These are phyloP conservation scores for Candida germanica DNA, from an alignment of 805 yeast genomes.

Conservation along the genomic window DNA sequence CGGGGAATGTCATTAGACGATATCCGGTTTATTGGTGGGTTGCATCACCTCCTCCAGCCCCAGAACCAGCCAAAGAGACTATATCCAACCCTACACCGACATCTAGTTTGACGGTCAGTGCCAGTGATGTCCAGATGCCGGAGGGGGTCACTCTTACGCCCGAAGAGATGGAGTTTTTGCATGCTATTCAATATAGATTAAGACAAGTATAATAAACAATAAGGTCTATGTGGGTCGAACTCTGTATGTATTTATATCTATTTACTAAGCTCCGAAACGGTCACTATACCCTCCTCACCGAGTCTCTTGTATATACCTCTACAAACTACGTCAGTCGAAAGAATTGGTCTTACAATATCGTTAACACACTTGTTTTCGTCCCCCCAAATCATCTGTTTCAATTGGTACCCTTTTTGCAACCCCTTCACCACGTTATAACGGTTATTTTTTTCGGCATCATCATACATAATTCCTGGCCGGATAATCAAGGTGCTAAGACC, in stretches of 20 bases:
- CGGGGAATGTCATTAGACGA: constrained; percentile 49
- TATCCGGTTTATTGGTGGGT: constrained; percentile 67
- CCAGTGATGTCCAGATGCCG: constrained; percentile 20
- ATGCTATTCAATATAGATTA: constrained; percentile 17
- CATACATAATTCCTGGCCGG: constrained; percentile 85
- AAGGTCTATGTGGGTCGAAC: no score
- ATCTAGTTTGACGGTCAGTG: no score
- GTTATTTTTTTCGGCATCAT: constrained; percentile 30
- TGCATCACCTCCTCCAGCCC: constrained; percentile 16
- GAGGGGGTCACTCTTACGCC: constrained; percentile 20
- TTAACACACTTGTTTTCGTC: constrained; percentile 37
- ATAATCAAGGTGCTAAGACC: constrained; percentile 57
- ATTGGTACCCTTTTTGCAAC: constrained; percentile 41
- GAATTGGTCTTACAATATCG: constrained; percentile 54
- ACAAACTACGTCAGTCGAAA: constrained; percentile 70
- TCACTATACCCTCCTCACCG: constrained; percentile 54
- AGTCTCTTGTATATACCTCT: constrained; percentile 53
- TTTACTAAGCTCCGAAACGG: no score
- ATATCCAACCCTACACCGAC: no score
- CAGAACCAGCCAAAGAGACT: constrained; percentile 2
- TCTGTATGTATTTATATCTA: no score
- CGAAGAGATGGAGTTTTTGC: constrained; percentile 27
- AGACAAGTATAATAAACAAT: no score
- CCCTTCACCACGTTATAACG: constrained; percentile 18
- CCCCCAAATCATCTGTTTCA: constrained; percentile 43